Conservation (phyloP, 2,329 filamentous ascomycete genomes). For the Graphilbum sp. region DNA sequence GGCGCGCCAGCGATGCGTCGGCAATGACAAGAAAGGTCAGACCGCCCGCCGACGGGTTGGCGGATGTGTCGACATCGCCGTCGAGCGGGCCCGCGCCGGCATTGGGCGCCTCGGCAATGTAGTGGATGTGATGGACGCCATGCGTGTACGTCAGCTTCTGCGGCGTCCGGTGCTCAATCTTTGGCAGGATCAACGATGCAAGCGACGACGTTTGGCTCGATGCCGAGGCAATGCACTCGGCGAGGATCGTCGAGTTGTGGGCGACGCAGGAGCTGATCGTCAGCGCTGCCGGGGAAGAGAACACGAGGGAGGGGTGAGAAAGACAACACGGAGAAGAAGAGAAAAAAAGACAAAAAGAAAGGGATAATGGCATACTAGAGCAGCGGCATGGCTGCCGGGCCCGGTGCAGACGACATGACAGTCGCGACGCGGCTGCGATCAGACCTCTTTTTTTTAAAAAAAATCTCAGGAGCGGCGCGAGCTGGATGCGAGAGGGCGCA, state of each 20-base stretch:
- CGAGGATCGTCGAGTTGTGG: constrained; percentile 79
- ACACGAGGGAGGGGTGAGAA: too few relatives aligned
- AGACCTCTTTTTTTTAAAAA: too few relatives aligned
- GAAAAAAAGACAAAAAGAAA: too few relatives aligned
- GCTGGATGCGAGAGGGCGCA: too few relatives aligned
- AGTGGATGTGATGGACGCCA: constrained; percentile 85
- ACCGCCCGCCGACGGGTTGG: constrained; percentile 48
- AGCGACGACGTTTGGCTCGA: constrained; percentile 72
- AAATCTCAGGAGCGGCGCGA: too few relatives aligned
- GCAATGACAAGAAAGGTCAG: constrained; percentile 88
- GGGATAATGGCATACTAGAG: too few relatives aligned
- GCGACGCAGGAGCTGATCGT: constrained; percentile 70
- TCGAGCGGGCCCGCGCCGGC: constrained; percentile 21
- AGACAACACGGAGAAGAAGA: too few relatives aligned
- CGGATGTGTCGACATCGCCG: constrained; percentile 42
- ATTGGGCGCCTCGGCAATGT: constrained; percentile 70
- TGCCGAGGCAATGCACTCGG: constrained; percentile 80
- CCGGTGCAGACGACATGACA: too few relatives aligned
- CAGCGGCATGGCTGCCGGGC: too few relatives aligned
- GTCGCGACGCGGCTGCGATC: too few relatives aligned
- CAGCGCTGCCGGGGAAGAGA: neutral
- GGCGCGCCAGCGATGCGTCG: constrained; percentile 62
- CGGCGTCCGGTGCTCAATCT: constrained; percentile 64
- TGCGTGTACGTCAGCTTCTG: constrained; percentile 93
- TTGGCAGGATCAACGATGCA: constrained; percentile 85